These are phyloP conservation scores for Jamesozyma gamospora DNA, from an alignment of 805 yeast genomes.

Conservation along the genomic window DNA sequence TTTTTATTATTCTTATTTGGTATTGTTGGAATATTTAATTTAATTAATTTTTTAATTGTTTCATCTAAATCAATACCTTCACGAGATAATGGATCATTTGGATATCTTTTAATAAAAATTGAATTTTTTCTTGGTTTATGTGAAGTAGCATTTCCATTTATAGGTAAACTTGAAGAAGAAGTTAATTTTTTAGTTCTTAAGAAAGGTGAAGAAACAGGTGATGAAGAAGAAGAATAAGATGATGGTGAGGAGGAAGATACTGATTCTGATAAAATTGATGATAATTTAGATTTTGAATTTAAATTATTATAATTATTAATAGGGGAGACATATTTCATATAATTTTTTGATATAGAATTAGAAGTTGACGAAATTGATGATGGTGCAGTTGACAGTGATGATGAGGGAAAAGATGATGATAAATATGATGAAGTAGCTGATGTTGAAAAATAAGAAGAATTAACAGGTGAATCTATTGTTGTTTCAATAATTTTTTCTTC, in stretches of 20 bases:
- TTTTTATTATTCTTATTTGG: neutral
- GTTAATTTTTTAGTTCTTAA: too few relatives aligned
- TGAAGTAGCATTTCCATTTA: neutral
- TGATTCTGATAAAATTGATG: constrained; percentile 1
- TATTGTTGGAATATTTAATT: constrained; percentile 24
- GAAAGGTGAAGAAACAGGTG: neutral
- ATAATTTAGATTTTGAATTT: constrained; percentile 1
- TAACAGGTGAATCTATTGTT: neutral
- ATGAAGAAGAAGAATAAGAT: constrained; percentile 5
- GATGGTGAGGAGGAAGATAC: constrained; percentile 5
- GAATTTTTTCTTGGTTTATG: constrained; percentile 7
- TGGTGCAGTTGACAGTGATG: neutral
- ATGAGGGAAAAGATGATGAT: constrained; percentile 1
- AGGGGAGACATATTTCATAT: neutral
- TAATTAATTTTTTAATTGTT: constrained; percentile 50
- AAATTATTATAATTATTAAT: neutral
- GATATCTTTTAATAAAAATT: constrained; percentile 22
- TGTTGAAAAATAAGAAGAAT: constrained; percentile 1
- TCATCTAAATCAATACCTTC: constrained; percentile 45
- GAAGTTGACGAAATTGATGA: neutral
- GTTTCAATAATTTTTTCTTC: neutral
- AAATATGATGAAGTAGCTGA: constrained; percentile 3
- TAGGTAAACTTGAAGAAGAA: neutral
- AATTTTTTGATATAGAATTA: neutral
- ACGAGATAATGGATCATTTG: constrained; percentile 21